phyloP scores from a whole-genome alignment of 129 eudicot genomes.

The Chrysanthemum lavandulifolium region DNA sequence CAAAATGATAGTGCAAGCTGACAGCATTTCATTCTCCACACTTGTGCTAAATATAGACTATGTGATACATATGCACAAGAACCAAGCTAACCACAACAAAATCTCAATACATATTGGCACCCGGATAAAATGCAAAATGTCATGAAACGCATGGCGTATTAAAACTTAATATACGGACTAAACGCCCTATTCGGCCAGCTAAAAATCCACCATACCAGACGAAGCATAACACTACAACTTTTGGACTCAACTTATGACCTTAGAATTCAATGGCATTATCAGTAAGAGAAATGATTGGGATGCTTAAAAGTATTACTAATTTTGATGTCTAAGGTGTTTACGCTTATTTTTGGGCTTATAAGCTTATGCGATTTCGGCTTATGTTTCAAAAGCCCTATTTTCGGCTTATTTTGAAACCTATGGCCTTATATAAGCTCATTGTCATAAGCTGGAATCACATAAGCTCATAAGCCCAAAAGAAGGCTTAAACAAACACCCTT shows the following conservation, averaged over 20 bases:
- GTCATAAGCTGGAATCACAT: too few species aligned
- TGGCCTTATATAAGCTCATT: too few species aligned
- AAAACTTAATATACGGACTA: background rate
- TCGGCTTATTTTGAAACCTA: too few species aligned
- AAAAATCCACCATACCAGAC: conserved; percentile 14
- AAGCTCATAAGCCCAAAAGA: too few species aligned
- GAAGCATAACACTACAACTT: background rate
- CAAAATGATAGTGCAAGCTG: conserved; percentile 1
- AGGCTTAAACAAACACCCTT: too few species aligned
- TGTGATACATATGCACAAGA: conserved; percentile 8
- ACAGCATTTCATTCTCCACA: conserved; percentile 9
- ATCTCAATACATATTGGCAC: background rate
- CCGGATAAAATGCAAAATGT: background rate
- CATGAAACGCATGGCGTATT: background rate
- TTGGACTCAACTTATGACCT: conserved; percentile 12
- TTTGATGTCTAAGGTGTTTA: too few species aligned
- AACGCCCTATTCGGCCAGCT: conserved; percentile 12
- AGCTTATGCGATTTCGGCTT: too few species aligned
- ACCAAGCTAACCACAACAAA: conserved; percentile 10
- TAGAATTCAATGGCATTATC: background rate
- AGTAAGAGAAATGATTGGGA: too few species aligned
- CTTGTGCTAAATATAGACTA: background rate
- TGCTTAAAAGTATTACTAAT: too few species aligned
- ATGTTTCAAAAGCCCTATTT: too few species aligned
- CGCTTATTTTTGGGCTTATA: too few species aligned